Evolutionary conservation across 2,329 filamentous ascomycete species (phyloP), one percentile per base, ranked within the genome.

Genomic region (Aspergillus brasiliensis): DNA sequence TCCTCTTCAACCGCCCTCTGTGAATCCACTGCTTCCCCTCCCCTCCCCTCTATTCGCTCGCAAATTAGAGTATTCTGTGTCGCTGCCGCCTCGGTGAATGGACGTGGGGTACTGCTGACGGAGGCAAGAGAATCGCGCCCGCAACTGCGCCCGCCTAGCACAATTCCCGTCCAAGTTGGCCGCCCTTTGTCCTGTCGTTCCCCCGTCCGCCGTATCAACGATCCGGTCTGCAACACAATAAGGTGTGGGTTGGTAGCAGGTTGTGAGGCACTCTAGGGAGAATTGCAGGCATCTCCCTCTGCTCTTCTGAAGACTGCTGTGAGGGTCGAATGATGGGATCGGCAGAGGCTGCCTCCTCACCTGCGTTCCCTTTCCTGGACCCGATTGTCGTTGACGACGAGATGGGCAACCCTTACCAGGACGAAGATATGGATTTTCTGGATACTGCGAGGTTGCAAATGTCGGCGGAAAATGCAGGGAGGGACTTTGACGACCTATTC

Each of bases 371-470:
- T 63, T 58, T 69, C 25, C 62, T 78, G 61, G 77, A 79, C 61
- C 77, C 77, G 25, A 72, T 78, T 56, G 76, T 79, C 51, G 67
- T 78, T 57, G 76, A 78, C 64, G 75, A 75, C 67, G 77, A 79
- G 37, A 77, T 79, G 74, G 76, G 76, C 58, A 73, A 72, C 57
- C 62, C 72, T 34, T 77, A 76, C 59, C 72, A 74, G 58, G 74
- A 79, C 59, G 69, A 73, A 53, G 75, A 80, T 58, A 75, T 80
- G 71, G 75, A 78, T 57, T 78, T 80, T 47, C 70, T 81, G 48
- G 73, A 80, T 56, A 71, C 73, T 23, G 67, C 73, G 51, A 69
- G 74, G 56, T 69, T 75, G 27, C 72, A 78, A 38, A 73, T 75
- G 53, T 69, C 77, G 25, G 67, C 71, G 13, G 67, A 73, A 34